These are phyloP conservation scores for Leishmania amazonensis DNA, from an alignment of 208 protist genomes.

Conservation along the genomic window DNA sequence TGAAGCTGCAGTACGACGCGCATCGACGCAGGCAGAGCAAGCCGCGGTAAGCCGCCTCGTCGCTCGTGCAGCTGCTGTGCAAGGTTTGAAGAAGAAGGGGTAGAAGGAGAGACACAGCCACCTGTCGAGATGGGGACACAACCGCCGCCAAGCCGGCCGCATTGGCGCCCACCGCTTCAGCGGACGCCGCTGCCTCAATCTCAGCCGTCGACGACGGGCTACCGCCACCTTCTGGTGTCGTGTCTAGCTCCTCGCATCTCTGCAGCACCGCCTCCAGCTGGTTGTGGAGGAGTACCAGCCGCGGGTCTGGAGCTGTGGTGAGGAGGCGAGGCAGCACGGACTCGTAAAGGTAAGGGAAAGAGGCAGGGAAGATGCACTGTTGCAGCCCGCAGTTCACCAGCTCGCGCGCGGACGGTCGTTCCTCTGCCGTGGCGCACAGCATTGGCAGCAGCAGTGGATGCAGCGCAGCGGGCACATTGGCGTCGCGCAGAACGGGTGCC, in stretches of 20 bases:
- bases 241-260: constrained; percentile 7
- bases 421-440: constrained; percentile 29
- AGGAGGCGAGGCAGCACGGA: constrained; percentile 56
- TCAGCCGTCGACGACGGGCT: background rate
- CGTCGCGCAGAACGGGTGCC: constrained; percentile 19
- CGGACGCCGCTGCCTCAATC: background rate
- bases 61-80: constrained; percentile 27
- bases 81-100: constrained; percentile 59
- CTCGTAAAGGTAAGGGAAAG: constrained; percentile 43
- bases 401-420: constrained; percentile 53
- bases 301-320: constrained; percentile 44
- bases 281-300: constrained; percentile 48
- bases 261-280: constrained; percentile 18
- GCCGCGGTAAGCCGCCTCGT: constrained; percentile 54
- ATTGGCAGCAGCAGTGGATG: constrained; percentile 33
- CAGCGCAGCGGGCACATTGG: constrained; percentile 12
- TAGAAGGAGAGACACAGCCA: constrained; percentile 39
- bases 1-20: constrained; percentile 34
- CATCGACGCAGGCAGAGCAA: constrained; percentile 42
- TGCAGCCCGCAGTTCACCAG: constrained; percentile 29
- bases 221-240: background rate
- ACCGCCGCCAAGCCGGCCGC: background rate
- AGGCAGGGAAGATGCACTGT: constrained; percentile 51
- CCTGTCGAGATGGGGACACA: background rate
- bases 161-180: background rate